Base-by-base conservation (phyloP, 1,139 yeast species). In the Saccharomycopsis phalli region DNA sequence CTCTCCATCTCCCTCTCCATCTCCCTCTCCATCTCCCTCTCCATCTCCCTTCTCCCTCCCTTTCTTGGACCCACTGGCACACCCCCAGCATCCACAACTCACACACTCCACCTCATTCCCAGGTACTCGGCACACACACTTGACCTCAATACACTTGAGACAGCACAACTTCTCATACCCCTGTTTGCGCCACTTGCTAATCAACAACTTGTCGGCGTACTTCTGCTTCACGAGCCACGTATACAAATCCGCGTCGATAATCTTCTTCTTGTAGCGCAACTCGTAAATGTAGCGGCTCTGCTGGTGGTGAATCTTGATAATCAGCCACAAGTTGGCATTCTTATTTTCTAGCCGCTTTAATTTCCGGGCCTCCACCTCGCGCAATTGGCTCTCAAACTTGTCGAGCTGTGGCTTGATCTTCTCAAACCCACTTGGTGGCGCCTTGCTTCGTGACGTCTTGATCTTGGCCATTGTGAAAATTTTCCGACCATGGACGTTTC, bases 101-200 rank as follows among this genome's bases (percentile, higher is more conserved):
- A 81, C 69, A 57, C 96, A 87, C 50, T 69, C 21, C 66, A 56
- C 36, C 71, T 56, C 68, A 2, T 70, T 68, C 50, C 76, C 71
- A 1, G 96, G 95, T 1, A 87, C 95, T 42, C 96, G 64, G 53
- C 96, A 87, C 17, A 87, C 74, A 60, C 96, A 87, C 0, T 88
- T 69, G 4, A 74, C 71, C 8, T 76, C 78, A 31, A 87, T 83
- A 55, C 97, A 87, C 49, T 74, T 70, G 47, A 87, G 59, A 55
- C 97, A 87, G 54, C 97, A 87, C 41, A 87, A 62, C 46, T 80
- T 73, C 55, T 87, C 96, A 58, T 87, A 87, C 6, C 96, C 96
- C 54, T 75, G 79, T 54, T 83, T 86, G 58, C 78, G 78, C 96
- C 96, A 87, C 57, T 87, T 87, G 27, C 95, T 93, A 30, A 87